Base-by-base conservation (phyloP, 148 eudicot genomes). In the Cornus kousa region DNA sequence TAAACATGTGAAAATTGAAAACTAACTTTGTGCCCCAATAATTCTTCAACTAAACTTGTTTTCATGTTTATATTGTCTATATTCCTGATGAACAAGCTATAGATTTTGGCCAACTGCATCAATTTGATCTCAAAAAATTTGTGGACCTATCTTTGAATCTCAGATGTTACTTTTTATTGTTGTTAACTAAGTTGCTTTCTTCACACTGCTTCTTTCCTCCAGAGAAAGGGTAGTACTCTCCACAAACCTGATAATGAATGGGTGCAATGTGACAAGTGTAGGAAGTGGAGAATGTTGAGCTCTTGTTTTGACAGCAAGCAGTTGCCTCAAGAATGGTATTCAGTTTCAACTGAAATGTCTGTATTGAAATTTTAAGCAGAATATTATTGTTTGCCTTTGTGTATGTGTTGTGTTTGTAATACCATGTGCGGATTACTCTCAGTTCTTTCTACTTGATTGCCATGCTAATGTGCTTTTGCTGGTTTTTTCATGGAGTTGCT, bases 251-350 rank as follows among this genome's bases (percentile, higher is more conserved):
- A 93, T 86, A 79, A 88, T 10, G 87, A 91, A 12, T 91, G 97
- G 97, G 97, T 93, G 84, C 97, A 91, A 77, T 93, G 94, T 74
- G 90, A 91, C 60, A 89, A 88, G 89, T 93, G 97, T 82, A 88
- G 93, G 77, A 93, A 93, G 79, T 89, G 94, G 97, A 91, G 97
- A 76, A 83, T 80, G 80, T 60, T 93, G 55, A 60, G 76, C 73
- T 55, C 85, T 64, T 88, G 78, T 83, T 93, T 84, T 80, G 86
- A 87, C 83, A 85, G 76, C 87, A 86, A 46, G 72, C 70, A 80
- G 32, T 83, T 91, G 71, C 89, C 90, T 66, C 71, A 24, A 71
- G 89, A 93, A 23, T 93, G 97, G 97, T 91, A 85, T 72, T 74
- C 40, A 19, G 31, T 32, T 65, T 65, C 32, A 40, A 46, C 20